Evolutionary conservation across 148 eudicot species (phyloP).

Genomic region (Rhododendron kiyosumense): DNA sequence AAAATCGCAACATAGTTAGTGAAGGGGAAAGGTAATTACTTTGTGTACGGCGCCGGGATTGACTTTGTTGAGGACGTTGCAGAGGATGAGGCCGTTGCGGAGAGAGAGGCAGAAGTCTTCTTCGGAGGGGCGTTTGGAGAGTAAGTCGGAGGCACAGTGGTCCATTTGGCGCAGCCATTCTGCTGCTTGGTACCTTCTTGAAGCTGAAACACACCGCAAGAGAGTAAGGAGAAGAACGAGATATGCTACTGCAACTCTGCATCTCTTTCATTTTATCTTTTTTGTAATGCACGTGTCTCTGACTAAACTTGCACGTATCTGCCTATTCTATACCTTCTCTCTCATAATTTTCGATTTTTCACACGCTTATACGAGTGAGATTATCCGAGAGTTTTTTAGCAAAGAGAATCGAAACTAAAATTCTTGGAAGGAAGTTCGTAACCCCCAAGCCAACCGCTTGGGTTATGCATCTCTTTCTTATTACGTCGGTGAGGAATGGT

Average conservation of each 20-base stretch:
- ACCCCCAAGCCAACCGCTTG: too few relatives aligned
- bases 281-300: too few relatives aligned
- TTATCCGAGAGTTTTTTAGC: too few relatives aligned
- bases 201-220: conserved; percentile 30
- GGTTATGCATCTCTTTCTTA: too few relatives aligned
- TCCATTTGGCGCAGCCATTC: conserved; percentile 93
- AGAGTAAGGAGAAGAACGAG: not conserved
- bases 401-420: too few relatives aligned
- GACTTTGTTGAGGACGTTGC: conserved; percentile 97
- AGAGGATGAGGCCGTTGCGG: conserved; percentile 93
- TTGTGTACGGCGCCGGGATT: conserved; percentile 87
- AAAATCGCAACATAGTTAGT: not conserved
- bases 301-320: too few relatives aligned
- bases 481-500: too few relatives aligned
- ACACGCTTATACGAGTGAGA: too few relatives aligned
- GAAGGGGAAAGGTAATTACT: conserved; percentile 22
- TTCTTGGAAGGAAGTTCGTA: too few relatives aligned
- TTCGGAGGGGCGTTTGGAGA: conserved; percentile 69
- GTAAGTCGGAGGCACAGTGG: conserved; percentile 61
- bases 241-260: not conserved
- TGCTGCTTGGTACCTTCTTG: conserved; percentile 71
- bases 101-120: conserved; percentile 77
- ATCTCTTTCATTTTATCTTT: not conserved
- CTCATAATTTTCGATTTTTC: rapidly evolving
- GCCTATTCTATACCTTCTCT: too few relatives aligned